Evolutionary conservation across 306 rosid genomes (phyloP), one percentile per base, ranked within the genome.

Genomic region (Lathyrus aphaca): DNA sequence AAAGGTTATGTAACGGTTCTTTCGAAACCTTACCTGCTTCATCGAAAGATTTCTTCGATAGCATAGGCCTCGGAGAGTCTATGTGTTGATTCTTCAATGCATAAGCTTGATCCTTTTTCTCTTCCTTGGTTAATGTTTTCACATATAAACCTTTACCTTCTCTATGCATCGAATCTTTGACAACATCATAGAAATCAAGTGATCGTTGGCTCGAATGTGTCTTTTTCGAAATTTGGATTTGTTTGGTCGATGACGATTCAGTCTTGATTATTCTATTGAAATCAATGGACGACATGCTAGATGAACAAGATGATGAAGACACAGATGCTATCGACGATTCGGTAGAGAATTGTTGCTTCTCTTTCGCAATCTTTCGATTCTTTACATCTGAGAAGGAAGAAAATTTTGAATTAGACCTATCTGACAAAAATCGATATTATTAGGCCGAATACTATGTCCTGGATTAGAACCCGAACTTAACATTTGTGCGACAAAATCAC

Each of bases 1-100:
- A 72, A 53, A 74, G 83, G 51, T 19, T 63, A 16, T 83, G 81
- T 38, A 80, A 73, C 0, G 91, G 82, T 55, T 84, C 95, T 1
- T 74, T 74, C 12, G 70, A 54, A 54, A 69, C 78, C 40, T 71
- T 32, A 37, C 42, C 68, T 71, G 75, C 80, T 66, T 71, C 74
- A 67, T 77, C 80, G 35, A 57, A 68, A 75, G 80, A 74, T 60
- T 82, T 84, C 11, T 74, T 62, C 3, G 72, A 49, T 45, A 56
- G 77, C 58, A 75, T 45, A 57, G 90, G 98, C 85, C 98, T 78
- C 0, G 97, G 98, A 10, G 98, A 93, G 62, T 93, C 97, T 1
- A 90, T 79, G 76, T 73, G 82, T 65, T 18, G 56, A 18, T 76
- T 85, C 79, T 76, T 85, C 82, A 84, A 77, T 38, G 86, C 58